Conservation (phyloP, 257 asterid species). For the Solanum lycopersicoides region DNA sequence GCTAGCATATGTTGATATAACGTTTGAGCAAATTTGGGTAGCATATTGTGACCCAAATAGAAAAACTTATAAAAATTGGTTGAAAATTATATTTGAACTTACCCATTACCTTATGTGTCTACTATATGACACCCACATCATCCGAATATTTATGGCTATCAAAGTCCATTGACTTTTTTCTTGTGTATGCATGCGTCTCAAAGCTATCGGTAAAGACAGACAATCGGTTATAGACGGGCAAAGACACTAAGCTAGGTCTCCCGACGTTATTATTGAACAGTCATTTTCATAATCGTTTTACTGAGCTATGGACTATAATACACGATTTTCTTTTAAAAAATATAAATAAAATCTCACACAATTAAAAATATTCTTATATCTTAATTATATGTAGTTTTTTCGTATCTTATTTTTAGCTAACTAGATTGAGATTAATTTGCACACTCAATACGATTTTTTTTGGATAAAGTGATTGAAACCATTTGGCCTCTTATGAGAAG, state of each 20-base stretch:
- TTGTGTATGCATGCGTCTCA: not conserved
- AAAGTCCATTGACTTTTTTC: not conserved
- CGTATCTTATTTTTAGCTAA: not conserved
- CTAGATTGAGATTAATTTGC: not conserved
- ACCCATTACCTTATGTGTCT: not conserved
- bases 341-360: not conserved
- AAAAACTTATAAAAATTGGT: not conserved
- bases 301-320: not conserved
- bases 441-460: not conserved
- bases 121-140: not conserved
- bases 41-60: not conserved
- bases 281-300: not conserved
- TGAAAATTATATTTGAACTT: not conserved
- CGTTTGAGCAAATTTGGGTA: not conserved
- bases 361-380: not conserved
- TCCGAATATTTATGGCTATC: not conserved
- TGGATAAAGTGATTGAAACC: not conserved
- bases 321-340: fast-evolving
- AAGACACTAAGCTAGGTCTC: not conserved
- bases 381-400: not conserved
- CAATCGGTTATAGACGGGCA: not conserved
- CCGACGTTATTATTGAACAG: not conserved
- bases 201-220: not conserved
- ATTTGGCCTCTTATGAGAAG: not conserved
- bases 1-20: not conserved